These are phyloP conservation scores for Chrysoporthe puriensis DNA, from an alignment of 2,329 filamentous ascomycete genomes.

Conservation along the genomic window DNA sequence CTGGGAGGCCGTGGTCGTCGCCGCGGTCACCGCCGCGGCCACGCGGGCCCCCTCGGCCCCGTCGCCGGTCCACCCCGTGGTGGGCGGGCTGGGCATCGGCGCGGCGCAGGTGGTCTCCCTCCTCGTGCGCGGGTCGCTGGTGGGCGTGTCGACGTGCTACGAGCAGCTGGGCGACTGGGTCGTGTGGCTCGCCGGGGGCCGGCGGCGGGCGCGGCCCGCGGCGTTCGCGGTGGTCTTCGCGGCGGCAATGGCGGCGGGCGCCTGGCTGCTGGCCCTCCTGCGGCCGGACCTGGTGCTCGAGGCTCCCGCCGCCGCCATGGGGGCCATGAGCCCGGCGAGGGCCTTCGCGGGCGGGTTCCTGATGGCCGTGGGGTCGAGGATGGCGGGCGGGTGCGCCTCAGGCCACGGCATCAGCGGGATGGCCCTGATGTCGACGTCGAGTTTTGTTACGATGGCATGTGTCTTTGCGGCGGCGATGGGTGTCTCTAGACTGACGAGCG, in stretches of 20 bases:
- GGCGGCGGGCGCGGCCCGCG: conserved; percentile 37
- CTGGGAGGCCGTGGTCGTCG: conserved; percentile 48
- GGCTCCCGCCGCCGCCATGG: background rate
- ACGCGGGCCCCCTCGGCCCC: conserved; percentile 38
- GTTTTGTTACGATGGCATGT: conserved; percentile 61
- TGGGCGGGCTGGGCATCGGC: conserved; percentile 63
- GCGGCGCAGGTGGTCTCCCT: conserved; percentile 61
- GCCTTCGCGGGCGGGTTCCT: conserved; percentile 58
- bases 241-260: conserved; percentile 53
- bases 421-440: conserved; percentile 63
- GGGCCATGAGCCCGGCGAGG: conserved; percentile 36
- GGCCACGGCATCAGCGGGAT: conserved; percentile 72
- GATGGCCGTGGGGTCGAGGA: conserved; percentile 62
- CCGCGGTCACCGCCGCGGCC: conserved; percentile 46
- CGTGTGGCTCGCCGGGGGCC: conserved; percentile 44
- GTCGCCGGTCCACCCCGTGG: conserved; percentile 49
- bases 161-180: conserved; percentile 63
- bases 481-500: conserved; percentile 9
- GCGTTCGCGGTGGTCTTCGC: conserved; percentile 56
- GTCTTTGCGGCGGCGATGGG: conserved; percentile 50
- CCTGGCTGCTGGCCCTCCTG: conserved; percentile 41
- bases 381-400: conserved; percentile 69
- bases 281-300: conserved; percentile 39
- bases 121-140: conserved; percentile 52
- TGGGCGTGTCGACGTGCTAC: conserved; percentile 65